Conservation (phyloP, 1,139 yeast genomes). For the Hyphopichia wangnamkhiaoensis region DNA sequence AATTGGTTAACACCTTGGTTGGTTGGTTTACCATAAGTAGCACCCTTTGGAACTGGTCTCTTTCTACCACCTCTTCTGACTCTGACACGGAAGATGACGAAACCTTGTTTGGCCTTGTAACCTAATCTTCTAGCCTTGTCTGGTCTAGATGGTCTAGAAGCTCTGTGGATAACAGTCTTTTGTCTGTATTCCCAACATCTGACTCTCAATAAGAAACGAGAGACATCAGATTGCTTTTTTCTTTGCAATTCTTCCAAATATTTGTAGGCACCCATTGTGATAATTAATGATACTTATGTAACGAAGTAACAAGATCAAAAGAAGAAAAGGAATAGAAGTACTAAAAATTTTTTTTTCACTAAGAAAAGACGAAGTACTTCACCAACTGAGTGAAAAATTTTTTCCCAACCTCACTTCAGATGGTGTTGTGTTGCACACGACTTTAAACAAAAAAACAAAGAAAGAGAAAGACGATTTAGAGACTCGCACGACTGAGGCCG, state of each 20-base stretch:
- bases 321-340: constrained; percentile 10
- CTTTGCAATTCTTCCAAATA: constrained; percentile 99
- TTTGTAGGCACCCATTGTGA: constrained; percentile 98
- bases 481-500: no score
- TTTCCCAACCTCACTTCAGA: background rate
- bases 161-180: constrained; percentile 98
- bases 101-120: constrained; percentile 99
- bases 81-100: constrained; percentile 96
- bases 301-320: constrained; percentile 15
- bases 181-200: constrained; percentile 99
- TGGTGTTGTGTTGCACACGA: no score
- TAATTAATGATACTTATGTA: constrained; percentile 6
- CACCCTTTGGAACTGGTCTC: constrained; percentile 99
- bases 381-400: constrained; percentile 2
- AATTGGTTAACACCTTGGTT: constrained; percentile 99
- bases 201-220: constrained; percentile 98
- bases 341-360: background rate
- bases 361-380: background rate
- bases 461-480: background rate
- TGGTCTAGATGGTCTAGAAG: constrained; percentile 98
- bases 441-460: constrained; percentile 1
- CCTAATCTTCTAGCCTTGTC: constrained; percentile 99
- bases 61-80: constrained; percentile 99
- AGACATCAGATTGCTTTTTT: constrained; percentile 99
- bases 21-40: constrained; percentile 99